These are phyloP conservation scores for Mycena filopes DNA, from an alignment of 768 basidiomycete genomes.

Conservation along the genomic window DNA sequence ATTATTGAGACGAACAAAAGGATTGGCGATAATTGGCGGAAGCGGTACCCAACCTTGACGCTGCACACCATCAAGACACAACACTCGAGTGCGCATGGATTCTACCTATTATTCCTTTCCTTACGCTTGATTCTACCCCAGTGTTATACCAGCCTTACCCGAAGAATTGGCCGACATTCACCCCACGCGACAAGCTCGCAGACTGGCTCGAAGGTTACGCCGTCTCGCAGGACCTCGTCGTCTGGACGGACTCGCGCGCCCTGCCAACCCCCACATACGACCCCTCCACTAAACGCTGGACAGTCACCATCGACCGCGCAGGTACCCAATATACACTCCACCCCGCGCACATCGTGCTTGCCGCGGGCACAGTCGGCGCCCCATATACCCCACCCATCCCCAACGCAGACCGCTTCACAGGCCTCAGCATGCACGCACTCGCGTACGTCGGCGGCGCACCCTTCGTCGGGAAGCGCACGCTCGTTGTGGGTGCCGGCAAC, in stretches of 20 bases:
- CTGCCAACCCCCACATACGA: slow-evolving; percentile 48
- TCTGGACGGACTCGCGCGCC: slow-evolving; percentile 52
- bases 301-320: slow-evolving; percentile 41
- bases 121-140: slow-evolving; percentile 25
- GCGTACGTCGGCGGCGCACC: slow-evolving; percentile 39
- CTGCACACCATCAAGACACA: slow-evolving; percentile 51
- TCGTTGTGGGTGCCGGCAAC: slow-evolving; percentile 55
- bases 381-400: slow-evolving; percentile 44
- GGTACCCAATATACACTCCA: slow-evolving; percentile 44
- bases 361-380: slow-evolving; percentile 49
- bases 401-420: slow-evolving; percentile 42
- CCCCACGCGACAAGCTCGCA: slow-evolving; percentile 53
- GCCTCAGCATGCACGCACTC: slow-evolving; percentile 45
- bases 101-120: not conserved
- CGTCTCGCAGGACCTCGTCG: slow-evolving; percentile 49
- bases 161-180: slow-evolving; percentile 52
- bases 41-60: slow-evolving; percentile 53
- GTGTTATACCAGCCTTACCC: slow-evolving; percentile 54
- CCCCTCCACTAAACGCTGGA: slow-evolving; percentile 43
- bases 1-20: slow-evolving; percentile 48
- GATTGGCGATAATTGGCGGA: slow-evolving; percentile 55
- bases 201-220: slow-evolving; percentile 58
- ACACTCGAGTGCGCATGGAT: slow-evolving; percentile 39
- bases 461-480: slow-evolving; percentile 46
- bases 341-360: slow-evolving; percentile 53